Evolutionary conservation across 2,329 filamentous ascomycete species (phyloP), one percentile per base, ranked within the genome.

Genomic region (Fusarium compactum): DNA sequence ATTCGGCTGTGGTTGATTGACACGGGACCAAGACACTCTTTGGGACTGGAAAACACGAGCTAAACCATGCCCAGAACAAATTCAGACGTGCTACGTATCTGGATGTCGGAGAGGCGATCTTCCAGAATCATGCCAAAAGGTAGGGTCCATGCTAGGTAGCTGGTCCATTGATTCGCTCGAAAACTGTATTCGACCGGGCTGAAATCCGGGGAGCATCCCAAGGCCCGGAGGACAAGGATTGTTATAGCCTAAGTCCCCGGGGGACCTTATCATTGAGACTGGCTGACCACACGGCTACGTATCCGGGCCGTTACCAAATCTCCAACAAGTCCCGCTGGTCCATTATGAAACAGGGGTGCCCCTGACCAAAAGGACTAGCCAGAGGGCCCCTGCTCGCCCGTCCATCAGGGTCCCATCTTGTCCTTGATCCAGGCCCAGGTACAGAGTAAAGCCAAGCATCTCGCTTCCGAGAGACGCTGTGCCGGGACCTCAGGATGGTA

Each of bases 251-350:
- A 74, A 71, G 76, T 73, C 71, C 45, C 71, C 70, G 72, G 69
- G 69, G 57, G 56, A 58, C 70, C 70, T 76, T 70, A 77, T 74
- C 70, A 71, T 65, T 62, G 66, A 74, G 67, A 74, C 71, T 74
- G 71, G 64, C 67, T 76, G 76, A 67, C 76, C 73, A 77, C 70
- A 79, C 78, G 77, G 78, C 77, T 79, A 74, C 62, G 67, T 75
- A 77, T 77, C 78, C 78, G 78, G 78, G 71, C 78, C 77, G 78
- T 77, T 77, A 71, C 66, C 69, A 73, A 76, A 71, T 75, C 70
- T 72, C 72, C 69, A 74, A 71, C 62, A 58, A 71, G 65, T 54
- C 65, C 65, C 64, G 54, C 72, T 24, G 59, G 57, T 46, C 65
- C 61, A 63, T 64, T 55, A 74, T 38, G 57, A 59, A 67, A 59